Conservation (phyloP, 2,329 filamentous ascomycete genomes). For the Incumbomyces delicatus region DNA sequence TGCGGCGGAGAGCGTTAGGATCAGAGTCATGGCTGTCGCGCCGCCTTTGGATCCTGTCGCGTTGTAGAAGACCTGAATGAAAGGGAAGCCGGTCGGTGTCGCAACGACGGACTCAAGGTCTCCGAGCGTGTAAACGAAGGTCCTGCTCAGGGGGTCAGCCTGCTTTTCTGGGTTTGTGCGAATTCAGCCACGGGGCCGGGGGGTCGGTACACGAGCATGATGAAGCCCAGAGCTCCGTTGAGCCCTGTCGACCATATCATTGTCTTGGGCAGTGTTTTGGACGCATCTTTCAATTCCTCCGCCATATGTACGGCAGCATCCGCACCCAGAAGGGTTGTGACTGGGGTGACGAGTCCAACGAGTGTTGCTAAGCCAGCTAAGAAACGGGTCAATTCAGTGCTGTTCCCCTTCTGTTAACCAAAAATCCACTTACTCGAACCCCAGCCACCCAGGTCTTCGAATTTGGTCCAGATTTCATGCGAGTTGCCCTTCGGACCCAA, state of each 20-base stretch:
- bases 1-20: constrained; percentile 23
- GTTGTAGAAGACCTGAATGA: constrained; percentile 29
- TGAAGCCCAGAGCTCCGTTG: constrained; percentile 28
- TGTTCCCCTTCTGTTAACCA: constrained; percentile 22
- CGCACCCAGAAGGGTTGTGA: constrained; percentile 19
- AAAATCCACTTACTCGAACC: constrained; percentile 13
- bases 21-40: constrained; percentile 24
- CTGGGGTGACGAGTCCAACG: constrained; percentile 19
- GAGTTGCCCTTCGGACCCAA: constrained; percentile 29
- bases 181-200: background rate
- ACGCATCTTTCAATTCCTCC: constrained; percentile 30
- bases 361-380: constrained; percentile 15
- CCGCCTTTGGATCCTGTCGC: constrained; percentile 24
- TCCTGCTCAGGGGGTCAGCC: too few species aligned
- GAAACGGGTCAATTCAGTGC: background rate
- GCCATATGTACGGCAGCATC: constrained; percentile 23
- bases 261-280: constrained; percentile 25
- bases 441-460: constrained; percentile 33
- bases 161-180: background rate
- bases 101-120: constrained; percentile 23
- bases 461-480: constrained; percentile 29
- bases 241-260: constrained; percentile 27
- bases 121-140: constrained; percentile 26
- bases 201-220: constrained; percentile 23
- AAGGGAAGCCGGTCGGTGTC: constrained; percentile 26